Base-by-base conservation (phyloP, 2,329 filamentous ascomycete genomes). In the Diaporthe longicolla region DNA sequence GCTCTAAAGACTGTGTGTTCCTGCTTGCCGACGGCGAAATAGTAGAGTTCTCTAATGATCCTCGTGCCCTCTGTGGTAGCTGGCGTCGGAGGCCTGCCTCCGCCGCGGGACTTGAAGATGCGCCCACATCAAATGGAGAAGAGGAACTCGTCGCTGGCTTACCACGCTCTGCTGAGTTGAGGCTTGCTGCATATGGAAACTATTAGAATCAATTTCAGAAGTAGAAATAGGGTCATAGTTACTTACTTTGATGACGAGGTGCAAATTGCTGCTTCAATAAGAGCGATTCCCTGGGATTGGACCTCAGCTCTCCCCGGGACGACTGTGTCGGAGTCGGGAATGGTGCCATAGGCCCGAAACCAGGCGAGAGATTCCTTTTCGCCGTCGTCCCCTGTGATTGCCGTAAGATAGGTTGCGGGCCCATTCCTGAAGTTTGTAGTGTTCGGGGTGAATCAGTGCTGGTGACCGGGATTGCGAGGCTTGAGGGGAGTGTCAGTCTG, bases 101-200 rank as follows among this genome's bases (percentile, higher is more conserved):
- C 4, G 71, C 61, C 5, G 71, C 71, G 19, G 71, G 71, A 69
- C 71, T 72, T 29, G 71, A 72, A 7, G 54, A 54, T 26, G 57
- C 7, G 13, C 19, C 17, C 24, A n/a, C 19, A 9, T 7, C 45
- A 2, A 26, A 37, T 63, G 70, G 57, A 13, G 70, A 71, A 32
- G 70, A 63, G 7, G 57, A 71, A 26, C 45, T 45, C 17, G 40
- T 40, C 35, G 32, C 35, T 32, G 24, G 9, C 3, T n/a, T 32
- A 10, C 2, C n/a, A 21, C 32, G n/a, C 8, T 19, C 32, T 6
- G 21, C 32, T 11, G 50, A 35, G 32, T 19, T 40, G 24, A 6
- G 7, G 1, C 13, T 54, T 45, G 35, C 70, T 71, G n/a, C 11
- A 15, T 4, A 26, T 26, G 6, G 1, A 21, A 40, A 19, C 4